Conservation (phyloP, 108 stramenopile genomes). For the Parietichytrium sp. region DNA sequence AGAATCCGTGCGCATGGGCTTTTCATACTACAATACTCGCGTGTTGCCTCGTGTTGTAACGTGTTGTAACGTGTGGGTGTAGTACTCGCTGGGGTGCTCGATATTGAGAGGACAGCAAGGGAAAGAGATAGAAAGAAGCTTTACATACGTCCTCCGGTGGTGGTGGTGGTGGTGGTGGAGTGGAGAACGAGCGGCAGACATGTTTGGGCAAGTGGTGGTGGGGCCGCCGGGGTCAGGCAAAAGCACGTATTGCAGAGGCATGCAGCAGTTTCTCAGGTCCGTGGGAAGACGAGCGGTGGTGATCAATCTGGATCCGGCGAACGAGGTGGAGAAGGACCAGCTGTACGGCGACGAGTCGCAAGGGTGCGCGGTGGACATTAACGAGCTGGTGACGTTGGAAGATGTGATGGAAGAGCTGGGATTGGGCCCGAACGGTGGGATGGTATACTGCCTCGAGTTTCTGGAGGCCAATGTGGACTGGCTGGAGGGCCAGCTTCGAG, state of each 20-base stretch:
- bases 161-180: too few species aligned
- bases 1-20: too few species aligned
- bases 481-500: conserved; percentile 52
- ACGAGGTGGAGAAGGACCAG: too few species aligned
- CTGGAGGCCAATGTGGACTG: conserved; percentile 67
- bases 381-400: conserved; percentile 72
- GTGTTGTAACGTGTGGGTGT: too few species aligned
- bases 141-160: too few species aligned
- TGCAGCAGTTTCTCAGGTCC: conserved; percentile 81
- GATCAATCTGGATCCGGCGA: conserved; percentile 96
- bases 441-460: conserved; percentile 92
- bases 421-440: conserved; percentile 93
- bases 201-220: conserved; percentile 88
- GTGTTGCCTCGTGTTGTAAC: too few species aligned
- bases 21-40: too few species aligned
- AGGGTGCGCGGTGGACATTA: conserved; percentile 76
- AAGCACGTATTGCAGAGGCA: conserved; percentile 89
- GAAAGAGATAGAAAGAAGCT: too few species aligned
- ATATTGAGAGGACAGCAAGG: too few species aligned
- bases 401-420: conserved; percentile 82
- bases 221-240: conserved; percentile 96
- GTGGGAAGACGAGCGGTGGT: conserved; percentile 52
- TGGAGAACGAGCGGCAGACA: too few species aligned
- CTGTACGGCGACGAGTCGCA: conserved; percentile 53
- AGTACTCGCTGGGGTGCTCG: too few species aligned